Percentiles rank a stretch among this genome's conserved stretches.
Evolutionary conservation across 768 basidiomycete species (phyloP).

Genomic region (Favolaschia claudopus): DNA sequence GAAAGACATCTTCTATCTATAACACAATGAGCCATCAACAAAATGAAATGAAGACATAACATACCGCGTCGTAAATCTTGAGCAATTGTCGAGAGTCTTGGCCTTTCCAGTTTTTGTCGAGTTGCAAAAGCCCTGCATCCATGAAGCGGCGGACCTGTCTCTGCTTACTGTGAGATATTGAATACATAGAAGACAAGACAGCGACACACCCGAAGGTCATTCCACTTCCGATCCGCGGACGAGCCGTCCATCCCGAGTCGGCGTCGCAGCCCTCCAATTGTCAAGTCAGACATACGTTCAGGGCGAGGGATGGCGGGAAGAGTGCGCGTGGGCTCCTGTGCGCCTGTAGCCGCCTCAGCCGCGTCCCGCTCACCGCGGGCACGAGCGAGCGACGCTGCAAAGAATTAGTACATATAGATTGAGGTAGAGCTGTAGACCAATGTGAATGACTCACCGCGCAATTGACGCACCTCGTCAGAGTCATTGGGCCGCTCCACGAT

Average conservation of each 20-base stretch:
- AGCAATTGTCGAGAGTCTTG: slow-evolving; percentile 1
- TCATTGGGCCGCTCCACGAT: slow-evolving; percentile 3
- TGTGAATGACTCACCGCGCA: too few species aligned
- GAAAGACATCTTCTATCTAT: neutral
- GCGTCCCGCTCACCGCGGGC: too few species aligned
- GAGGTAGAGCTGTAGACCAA: too few species aligned
- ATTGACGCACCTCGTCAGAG: neutral
- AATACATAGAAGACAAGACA: too few species aligned
- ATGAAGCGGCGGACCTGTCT: slow-evolving; percentile 1
- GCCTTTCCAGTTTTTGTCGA: slow-evolving; percentile 1
- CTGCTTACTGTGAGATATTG: neutral
- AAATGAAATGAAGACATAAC: neutral
- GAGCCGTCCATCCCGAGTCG: neutral
- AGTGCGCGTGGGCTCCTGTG: neutral
- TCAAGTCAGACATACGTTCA: neutral
- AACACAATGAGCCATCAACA: neutral
- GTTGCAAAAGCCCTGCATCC: slow-evolving; percentile 3
- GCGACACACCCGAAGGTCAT: neutral
- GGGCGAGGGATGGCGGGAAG: neutral
- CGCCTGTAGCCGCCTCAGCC: too few species aligned
- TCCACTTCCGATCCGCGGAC: neutral
- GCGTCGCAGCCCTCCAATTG: neutral
- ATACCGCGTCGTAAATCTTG: slow-evolving; percentile 8
- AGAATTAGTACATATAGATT: too few species aligned
- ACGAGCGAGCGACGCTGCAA: too few species aligned